Conservation (phyloP, 2,329 filamentous ascomycete species). For the Phialophora macrospora region DNA sequence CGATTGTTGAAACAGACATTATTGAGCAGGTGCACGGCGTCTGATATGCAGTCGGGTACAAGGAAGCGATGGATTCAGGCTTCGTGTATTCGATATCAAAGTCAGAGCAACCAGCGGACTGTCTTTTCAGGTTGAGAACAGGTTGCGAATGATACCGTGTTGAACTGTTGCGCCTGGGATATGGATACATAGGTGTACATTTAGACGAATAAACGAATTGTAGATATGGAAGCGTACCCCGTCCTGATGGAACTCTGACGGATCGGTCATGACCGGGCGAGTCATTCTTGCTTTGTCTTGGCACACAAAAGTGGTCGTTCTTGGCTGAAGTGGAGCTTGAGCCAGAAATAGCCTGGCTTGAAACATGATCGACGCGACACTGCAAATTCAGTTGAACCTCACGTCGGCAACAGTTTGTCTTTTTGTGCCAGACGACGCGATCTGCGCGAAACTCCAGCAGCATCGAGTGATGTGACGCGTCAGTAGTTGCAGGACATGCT, state of each 20-base stretch:
- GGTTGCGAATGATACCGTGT: neutral
- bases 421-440: neutral
- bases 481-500: neutral
- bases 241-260: too few species aligned
- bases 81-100: neutral
- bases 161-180: neutral
- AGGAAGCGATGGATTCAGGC: neutral
- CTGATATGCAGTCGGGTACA: slow-evolving; percentile 5
- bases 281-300: neutral
- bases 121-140: neutral
- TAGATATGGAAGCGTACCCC: neutral
- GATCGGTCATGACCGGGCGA: neutral
- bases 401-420: neutral
- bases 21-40: slow-evolving; percentile 29
- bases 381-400: neutral
- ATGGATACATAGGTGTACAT: neutral
- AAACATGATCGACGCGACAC: neutral
- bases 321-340: neutral
- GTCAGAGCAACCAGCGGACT: neutral
- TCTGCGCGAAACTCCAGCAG: neutral
- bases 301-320: neutral
- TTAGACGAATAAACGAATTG: neutral
- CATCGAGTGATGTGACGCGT: neutral
- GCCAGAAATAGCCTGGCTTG: neutral
- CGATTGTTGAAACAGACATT: slow-evolving; percentile 38